A percentile compares a stretch with the other conserved stretches of the same genome.
Evolutionary conservation across 495 filamentous ascomycete species (phyloP).

Genomic region (Aspergillus funiculosus): DNA sequence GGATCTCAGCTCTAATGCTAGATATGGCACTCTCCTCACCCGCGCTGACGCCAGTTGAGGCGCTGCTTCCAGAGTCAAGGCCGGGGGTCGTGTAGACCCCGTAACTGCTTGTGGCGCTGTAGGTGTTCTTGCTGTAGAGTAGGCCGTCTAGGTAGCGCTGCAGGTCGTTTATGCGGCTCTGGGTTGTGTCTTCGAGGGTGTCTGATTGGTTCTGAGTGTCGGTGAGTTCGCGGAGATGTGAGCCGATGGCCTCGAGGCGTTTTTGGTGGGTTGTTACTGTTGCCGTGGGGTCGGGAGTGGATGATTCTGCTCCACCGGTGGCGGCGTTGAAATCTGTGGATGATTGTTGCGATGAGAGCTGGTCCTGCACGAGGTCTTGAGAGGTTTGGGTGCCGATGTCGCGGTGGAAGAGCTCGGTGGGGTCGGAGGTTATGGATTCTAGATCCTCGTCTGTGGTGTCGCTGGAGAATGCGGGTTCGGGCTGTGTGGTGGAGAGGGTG

Average conservation of each 20-base stretch:
- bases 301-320: slow-evolving; percentile 4
- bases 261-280: slow-evolving; percentile 36
- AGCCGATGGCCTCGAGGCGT: slow-evolving; percentile 42
- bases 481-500: slow-evolving; percentile 28
- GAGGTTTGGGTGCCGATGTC: slow-evolving; percentile 80
- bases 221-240: slow-evolving; percentile 49
- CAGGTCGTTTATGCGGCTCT: slow-evolving; percentile 40
- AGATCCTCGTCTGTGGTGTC: slow-evolving; percentile 31
- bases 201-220: slow-evolving; percentile 43
- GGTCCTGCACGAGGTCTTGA: slow-evolving; percentile 12
- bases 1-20: slow-evolving; percentile 74
- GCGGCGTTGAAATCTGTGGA: slow-evolving; percentile 10
- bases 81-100: slow-evolving; percentile 28
- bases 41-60: slow-evolving; percentile 36
- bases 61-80: slow-evolving; percentile 23
- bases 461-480: slow-evolving; percentile 18
- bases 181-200: slow-evolving; percentile 41
- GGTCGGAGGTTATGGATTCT: slow-evolving; percentile 52
- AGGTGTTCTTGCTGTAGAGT: slow-evolving; percentile 38
- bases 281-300: slow-evolving; percentile 21
- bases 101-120: slow-evolving; percentile 30
- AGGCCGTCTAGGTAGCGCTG: slow-evolving; percentile 49
- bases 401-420: slow-evolving; percentile 84
- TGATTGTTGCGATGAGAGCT: slow-evolving; percentile 22
- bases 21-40: slow-evolving; percentile 70